Conservation (phyloP, 164 flowering plant genomes). For the Chloranthus sessilifolius region DNA sequence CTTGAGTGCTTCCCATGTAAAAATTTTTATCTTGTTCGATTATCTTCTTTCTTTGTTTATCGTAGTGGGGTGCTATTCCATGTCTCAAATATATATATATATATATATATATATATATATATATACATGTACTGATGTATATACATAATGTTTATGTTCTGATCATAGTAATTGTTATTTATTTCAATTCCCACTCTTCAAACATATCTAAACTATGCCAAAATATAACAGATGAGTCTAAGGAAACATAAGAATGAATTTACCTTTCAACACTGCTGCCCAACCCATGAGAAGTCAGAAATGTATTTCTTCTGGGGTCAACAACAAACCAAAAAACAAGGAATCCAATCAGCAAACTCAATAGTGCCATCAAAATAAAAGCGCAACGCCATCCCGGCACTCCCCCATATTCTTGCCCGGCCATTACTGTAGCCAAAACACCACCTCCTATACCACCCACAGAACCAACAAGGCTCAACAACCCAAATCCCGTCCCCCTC, state of each 20-base stretch:
- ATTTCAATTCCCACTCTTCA: no score
- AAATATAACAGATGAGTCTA: not conserved
- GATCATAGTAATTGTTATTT: no score
- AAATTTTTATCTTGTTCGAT: no score
- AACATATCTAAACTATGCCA: no score
- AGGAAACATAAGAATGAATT: not conserved
- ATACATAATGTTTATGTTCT: no score
- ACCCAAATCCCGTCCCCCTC: constrained; percentile 87
- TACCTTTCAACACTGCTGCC: constrained; percentile 46
- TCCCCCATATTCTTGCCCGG: constrained; percentile 71
- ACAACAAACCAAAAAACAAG: constrained; percentile 71
- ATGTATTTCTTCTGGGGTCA: constrained; percentile 58
- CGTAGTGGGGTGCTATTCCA: no score
- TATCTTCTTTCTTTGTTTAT: no score
- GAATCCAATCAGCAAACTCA: constrained; percentile 70
- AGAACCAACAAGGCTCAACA: constrained; percentile 69
- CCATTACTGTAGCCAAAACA: constrained; percentile 86
- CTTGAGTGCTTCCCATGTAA: no score
- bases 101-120: not conserved
- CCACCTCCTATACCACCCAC: constrained; percentile 93
- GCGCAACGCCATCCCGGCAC: constrained; percentile 87
- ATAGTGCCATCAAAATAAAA: constrained; percentile 70
- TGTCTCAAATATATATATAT: no score
- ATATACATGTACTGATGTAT: no score
- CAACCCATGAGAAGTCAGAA: constrained; percentile 7